Percentiles rank a stretch among this genome's conserved stretches.
These are phyloP conservation scores for Hevea brasiliensis DNA, from an alignment of 345 rosid genomes.

Conservation along the genomic window DNA sequence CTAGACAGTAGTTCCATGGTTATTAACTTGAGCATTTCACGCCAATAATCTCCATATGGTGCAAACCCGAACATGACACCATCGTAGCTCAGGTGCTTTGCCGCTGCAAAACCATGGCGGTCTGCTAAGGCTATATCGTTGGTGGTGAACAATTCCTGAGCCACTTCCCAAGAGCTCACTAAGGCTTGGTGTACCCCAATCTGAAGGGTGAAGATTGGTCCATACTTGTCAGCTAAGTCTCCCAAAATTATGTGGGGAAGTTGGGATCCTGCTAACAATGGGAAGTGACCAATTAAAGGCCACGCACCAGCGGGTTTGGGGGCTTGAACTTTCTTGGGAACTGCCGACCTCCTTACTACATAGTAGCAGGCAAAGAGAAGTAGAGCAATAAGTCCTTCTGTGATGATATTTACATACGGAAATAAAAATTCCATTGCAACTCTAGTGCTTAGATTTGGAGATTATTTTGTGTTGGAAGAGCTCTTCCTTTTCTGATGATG, in stretches of 20 bases:
- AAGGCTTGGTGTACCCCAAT: background rate
- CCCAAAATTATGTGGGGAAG: background rate
- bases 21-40: constrained; percentile 15
- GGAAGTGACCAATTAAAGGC: background rate
- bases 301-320: background rate
- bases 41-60: constrained; percentile 13
- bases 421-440: background rate
- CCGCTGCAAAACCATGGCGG: background rate
- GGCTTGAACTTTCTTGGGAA: background rate
- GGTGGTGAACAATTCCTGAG: background rate
- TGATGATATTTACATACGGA: background rate
- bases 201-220: background rate
- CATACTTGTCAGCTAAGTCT: background rate
- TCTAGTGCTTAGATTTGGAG: too few species aligned
- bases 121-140: background rate
- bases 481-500: too few species aligned
- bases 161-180: background rate
- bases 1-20: constrained; percentile 8
- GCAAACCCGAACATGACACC: constrained; percentile 5
- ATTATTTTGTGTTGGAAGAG: too few species aligned
- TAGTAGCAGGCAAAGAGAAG: background rate
- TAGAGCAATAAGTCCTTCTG: background rate
- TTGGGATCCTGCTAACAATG: background rate
- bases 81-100: constrained; percentile 3
- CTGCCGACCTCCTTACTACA: background rate